These are phyloP conservation scores for Neopestalotiopsis rosae DNA, from an alignment of 2,329 filamentous ascomycete genomes.

Conservation along the genomic window DNA sequence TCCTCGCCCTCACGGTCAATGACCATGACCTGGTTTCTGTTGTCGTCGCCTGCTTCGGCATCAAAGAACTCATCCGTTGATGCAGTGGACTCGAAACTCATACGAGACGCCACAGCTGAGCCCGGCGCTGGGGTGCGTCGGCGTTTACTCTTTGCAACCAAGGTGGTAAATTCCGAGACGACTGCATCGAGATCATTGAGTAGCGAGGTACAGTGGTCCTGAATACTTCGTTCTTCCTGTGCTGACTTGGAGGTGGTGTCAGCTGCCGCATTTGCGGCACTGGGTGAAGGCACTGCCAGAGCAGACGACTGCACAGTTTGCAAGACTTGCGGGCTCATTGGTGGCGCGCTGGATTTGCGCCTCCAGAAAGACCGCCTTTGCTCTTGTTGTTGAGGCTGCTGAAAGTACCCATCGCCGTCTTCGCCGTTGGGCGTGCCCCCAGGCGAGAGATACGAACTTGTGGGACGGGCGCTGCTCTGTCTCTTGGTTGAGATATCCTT, in stretches of 20 bases:
- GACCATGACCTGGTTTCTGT: slow-evolving; percentile 70
- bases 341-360: slow-evolving; percentile 72
- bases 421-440: slow-evolving; percentile 36
- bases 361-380: slow-evolving; percentile 85
- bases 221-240: slow-evolving; percentile 68
- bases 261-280: slow-evolving; percentile 35
- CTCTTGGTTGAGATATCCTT: slow-evolving; percentile 78
- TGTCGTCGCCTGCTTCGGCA: slow-evolving; percentile 71
- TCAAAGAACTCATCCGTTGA: slow-evolving; percentile 94
- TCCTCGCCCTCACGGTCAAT: slow-evolving; percentile 75
- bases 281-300: slow-evolving; percentile 48
- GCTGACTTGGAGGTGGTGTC: slow-evolving; percentile 39
- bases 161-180: slow-evolving; percentile 77
- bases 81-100: slow-evolving; percentile 80
- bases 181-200: slow-evolving; percentile 84
- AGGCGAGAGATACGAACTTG: slow-evolving; percentile 46
- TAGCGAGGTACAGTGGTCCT: slow-evolving; percentile 85
- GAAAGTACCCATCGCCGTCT: slow-evolving; percentile 62
- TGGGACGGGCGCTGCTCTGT: slow-evolving; percentile 44
- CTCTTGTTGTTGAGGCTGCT: slow-evolving; percentile 48
- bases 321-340: slow-evolving; percentile 45
- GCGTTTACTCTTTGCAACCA: slow-evolving; percentile 81
- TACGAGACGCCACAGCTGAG: slow-evolving; percentile 51
- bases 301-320: slow-evolving; percentile 45
- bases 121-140: slow-evolving; percentile 65